phyloP scores from a whole-genome alignment of 1,284 basidiomycete genomes.

The Peniophora sp. region DNA sequence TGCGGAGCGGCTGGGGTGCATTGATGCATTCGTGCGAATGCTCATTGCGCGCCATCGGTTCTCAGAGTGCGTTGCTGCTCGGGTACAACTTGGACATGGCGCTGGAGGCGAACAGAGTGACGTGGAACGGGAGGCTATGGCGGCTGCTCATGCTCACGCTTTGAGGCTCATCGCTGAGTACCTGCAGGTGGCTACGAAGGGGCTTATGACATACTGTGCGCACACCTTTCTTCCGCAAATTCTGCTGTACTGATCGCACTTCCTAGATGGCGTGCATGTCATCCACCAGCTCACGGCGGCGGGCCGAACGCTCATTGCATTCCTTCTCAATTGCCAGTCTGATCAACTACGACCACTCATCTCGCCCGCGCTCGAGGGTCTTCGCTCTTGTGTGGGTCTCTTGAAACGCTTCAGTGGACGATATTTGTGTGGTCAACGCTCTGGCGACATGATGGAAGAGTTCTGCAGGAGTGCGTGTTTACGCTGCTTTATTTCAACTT shows the following conservation, averaged over 20 bases:
- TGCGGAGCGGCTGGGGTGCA: constrained; percentile 75
- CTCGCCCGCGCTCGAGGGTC: constrained; percentile 71
- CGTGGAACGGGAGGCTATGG: constrained; percentile 60
- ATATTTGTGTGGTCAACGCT: constrained; percentile 80
- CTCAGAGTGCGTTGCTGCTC: constrained; percentile 62
- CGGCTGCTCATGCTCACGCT: constrained; percentile 62
- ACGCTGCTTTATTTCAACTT: neutral
- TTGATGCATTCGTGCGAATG: constrained; percentile 79
- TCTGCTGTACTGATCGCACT: neutral
- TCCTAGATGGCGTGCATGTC: constrained; percentile 80
- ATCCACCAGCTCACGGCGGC: constrained; percentile 90
- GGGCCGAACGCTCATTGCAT: constrained; percentile 80
- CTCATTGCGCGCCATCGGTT: constrained; percentile 72
- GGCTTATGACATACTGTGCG: constrained; percentile 89
- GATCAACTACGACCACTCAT: constrained; percentile 66
- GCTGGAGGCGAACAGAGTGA: constrained; percentile 47
- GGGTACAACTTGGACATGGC: constrained; percentile 26
- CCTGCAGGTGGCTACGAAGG: constrained; percentile 76
- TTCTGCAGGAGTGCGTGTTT: constrained; percentile 74
- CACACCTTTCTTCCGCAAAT: constrained; percentile 10
- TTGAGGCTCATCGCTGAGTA: constrained; percentile 78
- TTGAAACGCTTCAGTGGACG: constrained; percentile 72
- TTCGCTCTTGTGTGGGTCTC: constrained; percentile 79
- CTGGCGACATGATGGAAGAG: constrained; percentile 87
- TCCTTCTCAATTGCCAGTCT: constrained; percentile 72